Evolutionary conservation across 2,329 filamentous ascomycete species (phyloP).

Genomic region (Colletotrichum tropicale): DNA sequence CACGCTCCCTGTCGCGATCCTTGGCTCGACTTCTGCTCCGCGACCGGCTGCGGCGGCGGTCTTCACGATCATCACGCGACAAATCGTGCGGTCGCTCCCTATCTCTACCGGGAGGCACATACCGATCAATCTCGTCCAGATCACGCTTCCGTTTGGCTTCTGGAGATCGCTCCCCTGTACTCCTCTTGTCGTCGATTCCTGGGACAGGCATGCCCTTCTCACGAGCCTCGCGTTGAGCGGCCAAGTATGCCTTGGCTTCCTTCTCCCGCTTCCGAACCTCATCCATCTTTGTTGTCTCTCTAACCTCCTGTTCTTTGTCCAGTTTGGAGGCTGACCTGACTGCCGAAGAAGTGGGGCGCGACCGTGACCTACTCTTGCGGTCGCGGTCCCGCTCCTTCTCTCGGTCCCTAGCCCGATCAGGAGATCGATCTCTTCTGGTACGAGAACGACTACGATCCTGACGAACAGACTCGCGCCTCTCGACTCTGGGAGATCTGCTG

Average conservation of each 20-base stretch:
- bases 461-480: slow-evolving; percentile 22
- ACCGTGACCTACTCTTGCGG: slow-evolving; percentile 50
- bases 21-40: slow-evolving; percentile 37
- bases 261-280: slow-evolving; percentile 67
- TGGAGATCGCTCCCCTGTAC: slow-evolving; percentile 41
- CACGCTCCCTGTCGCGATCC: slow-evolving; percentile 33
- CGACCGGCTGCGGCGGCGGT: slow-evolving; percentile 39
- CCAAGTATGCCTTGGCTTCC: slow-evolving; percentile 68
- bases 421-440: slow-evolving; percentile 24
- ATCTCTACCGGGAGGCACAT: slow-evolving; percentile 49
- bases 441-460: slow-evolving; percentile 19
- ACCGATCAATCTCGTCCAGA: slow-evolving; percentile 48
- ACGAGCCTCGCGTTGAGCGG: slow-evolving; percentile 64
- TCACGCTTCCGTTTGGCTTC: slow-evolving; percentile 44
- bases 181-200: slow-evolving; percentile 59
- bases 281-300: slow-evolving; percentile 63
- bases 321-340: not conserved
- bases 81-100: slow-evolving; percentile 24
- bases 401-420: slow-evolving; percentile 21
- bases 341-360: slow-evolving; percentile 34
- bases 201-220: slow-evolving; percentile 63
- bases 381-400: slow-evolving; percentile 30
- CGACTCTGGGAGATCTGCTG: slow-evolving; percentile 29
- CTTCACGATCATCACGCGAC: slow-evolving; percentile 29
- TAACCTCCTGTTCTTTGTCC: slow-evolving; percentile 48